A percentile compares a stretch with the other conserved stretches of the same genome.
Conservation (phyloP, 768 basidiomycete genomes). For the Rhizopogon vesiculosus region DNA sequence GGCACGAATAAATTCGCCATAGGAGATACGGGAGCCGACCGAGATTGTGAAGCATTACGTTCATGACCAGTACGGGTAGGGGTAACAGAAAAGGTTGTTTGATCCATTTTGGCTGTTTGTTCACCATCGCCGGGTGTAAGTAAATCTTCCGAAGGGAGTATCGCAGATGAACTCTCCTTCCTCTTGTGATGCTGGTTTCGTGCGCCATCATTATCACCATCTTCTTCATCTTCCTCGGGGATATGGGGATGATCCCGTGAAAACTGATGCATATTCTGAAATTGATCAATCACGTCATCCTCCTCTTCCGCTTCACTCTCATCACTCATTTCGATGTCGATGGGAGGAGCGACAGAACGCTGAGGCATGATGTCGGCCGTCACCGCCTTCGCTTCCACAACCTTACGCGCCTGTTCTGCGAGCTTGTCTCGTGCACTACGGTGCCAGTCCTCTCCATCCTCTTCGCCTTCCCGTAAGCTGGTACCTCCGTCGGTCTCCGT, state of each 20-base stretch:
- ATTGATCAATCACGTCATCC: constrained; percentile 33
- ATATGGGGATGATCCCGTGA: constrained; percentile 55
- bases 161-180: constrained; percentile 28
- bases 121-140: constrained; percentile 4
- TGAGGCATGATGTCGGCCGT: constrained; percentile 43
- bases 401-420: constrained; percentile 64
- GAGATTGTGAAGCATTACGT: constrained; percentile 12
- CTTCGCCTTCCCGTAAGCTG: constrained; percentile 37
- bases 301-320: constrained; percentile 71
- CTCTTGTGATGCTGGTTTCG: constrained; percentile 18
- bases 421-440: constrained; percentile 60
- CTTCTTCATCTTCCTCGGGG: constrained; percentile 67
- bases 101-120: constrained; percentile 14
- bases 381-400: constrained; percentile 38
- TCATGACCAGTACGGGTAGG: background rate
- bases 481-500: constrained; percentile 46
- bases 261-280: constrained; percentile 30
- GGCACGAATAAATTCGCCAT: constrained; percentile 19
- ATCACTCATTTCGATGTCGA: constrained; percentile 73
- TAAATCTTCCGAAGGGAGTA: constrained; percentile 18
- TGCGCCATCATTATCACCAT: constrained; percentile 26
- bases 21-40: constrained; percentile 23
- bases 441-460: constrained; percentile 53
- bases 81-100: constrained; percentile 8
- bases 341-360: constrained; percentile 50